phyloP scores from a whole-genome alignment of 1,139 yeast species.

The Blastobotrys elegans region DNA sequence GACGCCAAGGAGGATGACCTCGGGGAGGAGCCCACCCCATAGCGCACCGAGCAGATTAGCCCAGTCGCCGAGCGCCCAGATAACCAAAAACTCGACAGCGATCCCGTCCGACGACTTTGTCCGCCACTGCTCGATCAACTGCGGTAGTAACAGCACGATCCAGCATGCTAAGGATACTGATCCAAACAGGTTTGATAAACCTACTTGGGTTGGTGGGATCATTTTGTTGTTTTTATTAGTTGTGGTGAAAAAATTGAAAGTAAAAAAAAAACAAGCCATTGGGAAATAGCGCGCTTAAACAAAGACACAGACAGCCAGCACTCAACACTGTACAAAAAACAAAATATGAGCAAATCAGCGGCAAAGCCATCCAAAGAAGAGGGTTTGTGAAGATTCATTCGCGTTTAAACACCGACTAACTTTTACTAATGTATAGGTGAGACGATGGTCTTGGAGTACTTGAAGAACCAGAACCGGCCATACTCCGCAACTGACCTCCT shows the following conservation, averaged over 20 bases:
- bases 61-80: slow-evolving; percentile 73
- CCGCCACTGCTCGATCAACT: slow-evolving; percentile 77
- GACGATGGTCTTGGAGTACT: slow-evolving; percentile 28
- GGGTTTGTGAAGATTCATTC: neutral
- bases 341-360: neutral
- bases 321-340: too few relatives aligned
- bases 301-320: too few relatives aligned
- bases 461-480: slow-evolving; percentile 39
- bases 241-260: neutral
- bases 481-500: slow-evolving; percentile 38
- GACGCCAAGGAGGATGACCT: slow-evolving; percentile 61
- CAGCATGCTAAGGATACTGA: slow-evolving; percentile 59
- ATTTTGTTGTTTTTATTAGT: slow-evolving; percentile 12
- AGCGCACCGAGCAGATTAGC: slow-evolving; percentile 63
- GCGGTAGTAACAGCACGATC: slow-evolving; percentile 77
- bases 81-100: slow-evolving; percentile 59
- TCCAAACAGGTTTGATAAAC: slow-evolving; percentile 61
- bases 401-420: neutral
- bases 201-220: slow-evolving; percentile 32
- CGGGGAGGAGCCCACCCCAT: slow-evolving; percentile 68
- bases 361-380: slow-evolving; percentile 4
- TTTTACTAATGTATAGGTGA: neutral
- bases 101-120: slow-evolving; percentile 75
- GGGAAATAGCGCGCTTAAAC: too few relatives aligned
- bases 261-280: neutral